Base-by-base conservation (phyloP, 345 rosid species). In the Brassica napus region DNA sequence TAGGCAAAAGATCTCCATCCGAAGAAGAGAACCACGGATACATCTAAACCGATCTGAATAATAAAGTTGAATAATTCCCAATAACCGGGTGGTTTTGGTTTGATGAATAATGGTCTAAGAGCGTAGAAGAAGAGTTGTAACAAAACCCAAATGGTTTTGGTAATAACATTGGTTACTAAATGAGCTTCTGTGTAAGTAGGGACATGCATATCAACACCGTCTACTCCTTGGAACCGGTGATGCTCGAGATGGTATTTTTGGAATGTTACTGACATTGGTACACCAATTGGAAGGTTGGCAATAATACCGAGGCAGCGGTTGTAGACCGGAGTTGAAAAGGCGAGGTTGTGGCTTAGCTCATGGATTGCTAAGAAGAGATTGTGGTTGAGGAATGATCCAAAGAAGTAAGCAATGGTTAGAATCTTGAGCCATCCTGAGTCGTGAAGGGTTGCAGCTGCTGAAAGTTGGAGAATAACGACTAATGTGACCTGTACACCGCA, bases 181-280 rank as follows among this genome's bases (percentile, higher is more conserved):
- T 65, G 79, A 74, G 93, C 91, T 87, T 94, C 97, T 0, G 83
- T 39, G 18, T 82, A 77, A 83, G 89, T 92, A 47, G 94, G 98
- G 21, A 91, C 74, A 55, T 92, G 94, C 98, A 89, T 91, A 69
- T 94, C 97, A 4, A 91, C 76, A 31, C 90, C 94, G 16, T 94
- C 93, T 47, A 91, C 93, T 35, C 97, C 94, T 85, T 92, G 98
- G 81, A 88, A 94, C 61, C 94, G 88, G 37, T 92, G 97, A 75
- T 94, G 97, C 80, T 94, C 94, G 4, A 91, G 97, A 84, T 91
- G 97, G 79, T 91, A 92, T 80, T 92, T 94, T 72, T 90, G 97
- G 87, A 91, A 94, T 14, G 97, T 91, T 15, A 92, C 84, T 0
- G 97, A 88, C 94, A 94, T 94, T 24, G 97, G 97, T 18, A 92